Evolutionary conservation across 257 asterid genomes (phyloP), one percentile per base, ranked within the genome.

Genomic region (Solanum etuberosum): DNA sequence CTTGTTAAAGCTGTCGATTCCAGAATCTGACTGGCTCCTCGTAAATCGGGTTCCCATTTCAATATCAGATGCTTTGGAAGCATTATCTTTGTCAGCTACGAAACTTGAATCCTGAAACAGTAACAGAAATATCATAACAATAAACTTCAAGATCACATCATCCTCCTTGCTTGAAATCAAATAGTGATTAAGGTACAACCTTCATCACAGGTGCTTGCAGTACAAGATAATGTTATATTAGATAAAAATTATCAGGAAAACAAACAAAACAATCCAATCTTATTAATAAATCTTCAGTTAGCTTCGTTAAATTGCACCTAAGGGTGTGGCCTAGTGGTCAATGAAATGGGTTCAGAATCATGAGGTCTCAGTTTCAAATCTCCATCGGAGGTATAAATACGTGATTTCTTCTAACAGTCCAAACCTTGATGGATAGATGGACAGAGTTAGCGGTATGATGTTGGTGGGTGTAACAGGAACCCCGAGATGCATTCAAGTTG

Each of bases 1-100:
- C 89, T 93, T 95, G 84, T 93, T 92, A 59, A 94, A 93, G 91
- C 93, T 90, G 51, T 95, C 98, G 94, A 94, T 76, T 72, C 95
- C 97, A 90, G 92, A 57, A 85, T 92, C 98, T 35, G 98, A 95
- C 87, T 88, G 92, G 90, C 92, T 94, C 90, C 93, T 93, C n/a
- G 92, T 90, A 87, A 85, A 37, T 78, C 90, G 93, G 31, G 83
- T 72, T 57, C 98, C 98, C 98, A 94, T 94, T 92, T 95, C 98
- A 35, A 95, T 92, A 89, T 93, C 98, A 5, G 88, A 88, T 70
- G 88, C 94, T 80, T 93, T 86, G 7, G 91, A 84, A 54, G 93
- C 83, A 88, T 85, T 87, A 72, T 87, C 94, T 77, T 90, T 91
- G 61, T 76, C 92, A 86, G 90, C 94, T 59, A 92, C 42, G 6